phyloP scores from a whole-genome alignment of 2,329 filamentous ascomycete genomes.

The Fusarium sp. region DNA sequence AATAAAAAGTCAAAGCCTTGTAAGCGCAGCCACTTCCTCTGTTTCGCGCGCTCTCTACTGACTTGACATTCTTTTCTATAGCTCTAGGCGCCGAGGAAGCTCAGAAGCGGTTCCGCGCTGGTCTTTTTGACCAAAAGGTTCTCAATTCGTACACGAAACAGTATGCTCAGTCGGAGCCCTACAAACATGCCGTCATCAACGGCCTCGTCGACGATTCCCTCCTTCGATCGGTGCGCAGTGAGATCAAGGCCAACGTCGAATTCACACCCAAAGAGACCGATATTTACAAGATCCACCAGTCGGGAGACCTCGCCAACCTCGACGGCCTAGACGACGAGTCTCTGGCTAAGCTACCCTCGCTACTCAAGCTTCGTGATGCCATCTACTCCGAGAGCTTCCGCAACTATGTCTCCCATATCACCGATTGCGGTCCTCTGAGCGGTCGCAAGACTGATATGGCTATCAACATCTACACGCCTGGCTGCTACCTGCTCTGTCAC shows the following conservation, averaged over 20 bases:
- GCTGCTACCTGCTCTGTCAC: constrained; percentile 94
- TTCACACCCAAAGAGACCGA: constrained; percentile 99
- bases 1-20: constrained; percentile 69
- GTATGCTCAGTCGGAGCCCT: constrained; percentile 76
- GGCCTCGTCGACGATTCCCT: constrained; percentile 83
- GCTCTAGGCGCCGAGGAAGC: constrained; percentile 65
- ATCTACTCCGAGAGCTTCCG: constrained; percentile 93
- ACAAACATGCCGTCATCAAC: constrained; percentile 93
- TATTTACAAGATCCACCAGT: constrained; percentile 99
- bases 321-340: constrained; percentile 92
- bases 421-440: constrained; percentile 86
- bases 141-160: constrained; percentile 70
- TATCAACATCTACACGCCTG: constrained; percentile 97
- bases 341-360: constrained; percentile 85
- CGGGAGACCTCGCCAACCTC: constrained; percentile 95
- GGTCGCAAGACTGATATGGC: constrained; percentile 98
- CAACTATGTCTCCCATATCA: constrained; percentile 88
- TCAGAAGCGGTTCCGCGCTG: constrained; percentile 72
- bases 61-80: constrained; percentile 44
- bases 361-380: constrained; percentile 93
- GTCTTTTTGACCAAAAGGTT: constrained; percentile 72
- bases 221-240: constrained; percentile 85
- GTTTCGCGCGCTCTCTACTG: constrained; percentile 29
- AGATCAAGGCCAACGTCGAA: constrained; percentile 90
- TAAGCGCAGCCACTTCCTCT: constrained; percentile 49